These are phyloP conservation scores for Cucurbita pepo DNA, from an alignment of 306 rosid genomes.

Conservation along the genomic window DNA sequence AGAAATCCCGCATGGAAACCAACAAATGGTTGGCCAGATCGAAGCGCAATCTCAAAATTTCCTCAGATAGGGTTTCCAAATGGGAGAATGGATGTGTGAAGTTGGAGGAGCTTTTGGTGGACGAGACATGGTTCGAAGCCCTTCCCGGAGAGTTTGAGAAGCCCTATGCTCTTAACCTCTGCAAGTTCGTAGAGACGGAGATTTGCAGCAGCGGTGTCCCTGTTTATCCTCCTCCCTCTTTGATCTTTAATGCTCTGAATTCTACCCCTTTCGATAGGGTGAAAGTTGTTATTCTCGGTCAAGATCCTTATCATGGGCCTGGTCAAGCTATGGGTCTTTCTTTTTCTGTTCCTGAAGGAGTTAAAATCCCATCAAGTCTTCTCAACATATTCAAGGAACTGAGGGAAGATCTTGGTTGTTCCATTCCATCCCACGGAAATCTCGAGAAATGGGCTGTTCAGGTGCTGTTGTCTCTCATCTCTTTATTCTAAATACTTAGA, in stretches of 20 bases:
- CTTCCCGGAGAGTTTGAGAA: conserved; percentile 54
- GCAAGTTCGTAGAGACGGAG: conserved; percentile 49
- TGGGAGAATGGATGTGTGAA: conserved; percentile 16
- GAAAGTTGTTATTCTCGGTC: conserved; percentile 84
- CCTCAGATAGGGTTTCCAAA: conserved; percentile 29
- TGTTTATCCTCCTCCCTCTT: conserved; percentile 61
- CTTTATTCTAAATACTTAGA: too few species aligned
- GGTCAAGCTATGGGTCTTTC: conserved; percentile 99
- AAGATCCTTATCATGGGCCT: conserved; percentile 97
- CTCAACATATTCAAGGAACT: conserved; percentile 81
- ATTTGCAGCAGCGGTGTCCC: conserved; percentile 18
- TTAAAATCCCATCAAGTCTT: conserved; percentile 79
- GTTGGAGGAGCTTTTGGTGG: conserved; percentile 65
- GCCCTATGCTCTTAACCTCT: conserved; percentile 50
- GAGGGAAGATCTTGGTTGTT: conserved; percentile 69
- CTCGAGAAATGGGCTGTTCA: conserved; percentile 85
- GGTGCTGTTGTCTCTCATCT: conserved; percentile 16
- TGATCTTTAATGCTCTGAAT: conserved; percentile 86
- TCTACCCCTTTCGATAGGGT: conserved; percentile 61
- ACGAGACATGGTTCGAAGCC: conserved; percentile 61
- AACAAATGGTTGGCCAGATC: conserved; percentile 52
- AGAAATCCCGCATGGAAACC: conserved; percentile 44
- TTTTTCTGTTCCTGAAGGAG: conserved; percentile 82
- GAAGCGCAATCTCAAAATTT: conserved; percentile 47
- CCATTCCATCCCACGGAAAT: conserved; percentile 69